A percentile compares a stretch with the other conserved stretches of the same genome.
phyloP scores from a whole-genome alignment of 2,329 filamentous ascomycete species.

The Aciculosporium take region DNA sequence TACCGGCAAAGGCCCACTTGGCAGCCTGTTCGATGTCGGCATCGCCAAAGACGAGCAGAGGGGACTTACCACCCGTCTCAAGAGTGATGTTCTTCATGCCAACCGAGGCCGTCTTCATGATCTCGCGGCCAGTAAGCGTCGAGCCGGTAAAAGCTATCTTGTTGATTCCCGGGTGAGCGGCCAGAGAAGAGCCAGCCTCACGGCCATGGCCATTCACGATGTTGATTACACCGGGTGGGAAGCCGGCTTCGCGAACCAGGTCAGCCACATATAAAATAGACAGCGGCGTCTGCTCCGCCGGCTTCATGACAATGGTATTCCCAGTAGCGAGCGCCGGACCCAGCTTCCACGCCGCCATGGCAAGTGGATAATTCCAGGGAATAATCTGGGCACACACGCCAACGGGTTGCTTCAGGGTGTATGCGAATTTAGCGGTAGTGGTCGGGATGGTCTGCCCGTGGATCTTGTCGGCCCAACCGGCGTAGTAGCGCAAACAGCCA shows the following conservation, averaged over 20 bases:
- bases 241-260: conserved; percentile 58
- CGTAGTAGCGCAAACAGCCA: conserved; percentile 53
- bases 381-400: conserved; percentile 65
- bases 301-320: conserved; percentile 50
- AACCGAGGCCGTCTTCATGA: conserved; percentile 61
- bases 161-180: conserved; percentile 52
- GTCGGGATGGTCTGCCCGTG: conserved; percentile 64
- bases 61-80: conserved; percentile 54
- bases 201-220: conserved; percentile 58
- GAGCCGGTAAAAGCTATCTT: conserved; percentile 72
- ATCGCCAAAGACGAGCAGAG: conserved; percentile 49
- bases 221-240: conserved; percentile 66
- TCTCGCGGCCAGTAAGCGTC: conserved; percentile 55
- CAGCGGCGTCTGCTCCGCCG: conserved; percentile 53
- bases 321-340: conserved; percentile 55
- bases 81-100: conserved; percentile 53
- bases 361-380: conserved; percentile 54
- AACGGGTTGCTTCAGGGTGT: conserved; percentile 62
- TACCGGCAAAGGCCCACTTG: conserved; percentile 38
- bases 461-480: conserved; percentile 66
- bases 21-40: conserved; percentile 54
- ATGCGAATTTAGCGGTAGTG: conserved; percentile 53
- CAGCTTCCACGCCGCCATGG: conserved; percentile 49
- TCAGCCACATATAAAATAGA: conserved; percentile 51
- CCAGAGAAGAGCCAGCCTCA: conserved; percentile 54